These are phyloP conservation scores for Aspergillus candidus DNA, from an alignment of 2,329 filamentous ascomycete species.

Conservation along the genomic window DNA sequence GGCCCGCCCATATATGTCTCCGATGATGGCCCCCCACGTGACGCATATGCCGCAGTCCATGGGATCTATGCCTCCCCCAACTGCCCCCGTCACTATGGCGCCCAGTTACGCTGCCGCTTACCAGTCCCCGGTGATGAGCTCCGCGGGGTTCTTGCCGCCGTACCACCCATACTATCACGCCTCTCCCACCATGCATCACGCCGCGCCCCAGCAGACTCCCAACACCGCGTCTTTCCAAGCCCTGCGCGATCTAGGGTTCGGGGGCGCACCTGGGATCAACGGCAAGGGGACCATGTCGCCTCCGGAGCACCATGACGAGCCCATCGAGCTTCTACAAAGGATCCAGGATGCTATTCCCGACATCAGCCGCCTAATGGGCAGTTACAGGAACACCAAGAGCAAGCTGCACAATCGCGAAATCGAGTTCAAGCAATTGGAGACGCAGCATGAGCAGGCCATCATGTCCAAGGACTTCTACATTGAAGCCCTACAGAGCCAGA, in stretches of 20 bases:
- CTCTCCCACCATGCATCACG: constrained; percentile 22
- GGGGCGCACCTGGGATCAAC: constrained; percentile 15
- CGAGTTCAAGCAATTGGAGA: constrained; percentile 44
- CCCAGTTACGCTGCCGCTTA: constrained; percentile 24
- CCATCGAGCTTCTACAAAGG: constrained; percentile 37
- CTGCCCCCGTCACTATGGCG: constrained; percentile 11
- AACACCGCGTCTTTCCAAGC: constrained; percentile 30
- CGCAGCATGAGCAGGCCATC: constrained; percentile 47
- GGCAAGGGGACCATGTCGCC: constrained; percentile 27
- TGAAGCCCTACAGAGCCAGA: constrained; percentile 45
- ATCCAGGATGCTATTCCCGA: constrained; percentile 45
- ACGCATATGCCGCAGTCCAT: constrained; percentile 18
- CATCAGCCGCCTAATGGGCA: constrained; percentile 38
- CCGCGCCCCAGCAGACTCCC: constrained; percentile 26
- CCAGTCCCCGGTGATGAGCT: constrained; percentile 33
- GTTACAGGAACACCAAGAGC: constrained; percentile 47
- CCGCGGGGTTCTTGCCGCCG: constrained; percentile 27
- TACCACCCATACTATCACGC: constrained; percentile 30
- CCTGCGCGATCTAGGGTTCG: constrained; percentile 21
- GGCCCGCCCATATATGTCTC: constrained; percentile 32
- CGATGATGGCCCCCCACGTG: constrained; percentile 30
- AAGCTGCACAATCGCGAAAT: constrained; percentile 47
- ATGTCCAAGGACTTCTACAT: constrained; percentile 51
- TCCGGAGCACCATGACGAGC: constrained; percentile 29
- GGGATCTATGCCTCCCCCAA: constrained; percentile 19